These are phyloP conservation scores for Apiospora phragmitis DNA, from an alignment of 2,329 filamentous ascomycete species.

Conservation along the genomic window DNA sequence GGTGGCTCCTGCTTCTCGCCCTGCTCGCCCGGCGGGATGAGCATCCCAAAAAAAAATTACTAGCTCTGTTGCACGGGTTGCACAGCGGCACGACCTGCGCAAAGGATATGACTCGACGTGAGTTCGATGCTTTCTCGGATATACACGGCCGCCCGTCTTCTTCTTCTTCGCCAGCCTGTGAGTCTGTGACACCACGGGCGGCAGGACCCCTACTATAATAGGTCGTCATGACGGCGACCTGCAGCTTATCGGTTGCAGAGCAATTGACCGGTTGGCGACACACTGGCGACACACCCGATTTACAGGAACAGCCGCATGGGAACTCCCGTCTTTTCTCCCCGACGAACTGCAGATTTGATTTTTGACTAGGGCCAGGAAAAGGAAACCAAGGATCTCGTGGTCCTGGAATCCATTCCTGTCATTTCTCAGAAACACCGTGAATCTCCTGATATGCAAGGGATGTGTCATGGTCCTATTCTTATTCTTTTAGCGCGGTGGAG, in stretches of 20 bases:
- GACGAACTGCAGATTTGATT: not conserved
- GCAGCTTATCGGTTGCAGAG: not conserved
- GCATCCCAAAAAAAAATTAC: conserved; percentile 3
- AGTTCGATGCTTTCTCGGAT: not conserved
- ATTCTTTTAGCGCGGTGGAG: not conserved
- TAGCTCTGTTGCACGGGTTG: not conserved
- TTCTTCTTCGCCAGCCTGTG: not conserved
- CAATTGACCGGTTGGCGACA: not conserved
- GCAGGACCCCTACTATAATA: not conserved
- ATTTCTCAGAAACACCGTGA: conserved; percentile 1
- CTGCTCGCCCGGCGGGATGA: not conserved
- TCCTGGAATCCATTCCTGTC: not conserved
- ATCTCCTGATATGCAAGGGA: not conserved
- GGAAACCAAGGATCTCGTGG: not conserved
- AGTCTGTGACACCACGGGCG: not conserved
- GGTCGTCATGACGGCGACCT: not conserved
- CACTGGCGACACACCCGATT: too few species aligned
- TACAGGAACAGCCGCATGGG: not conserved
- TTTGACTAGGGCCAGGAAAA: not conserved
- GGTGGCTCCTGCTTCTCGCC: not conserved
- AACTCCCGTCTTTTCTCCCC: not conserved
- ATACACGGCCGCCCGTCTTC: not conserved
- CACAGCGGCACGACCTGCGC: not conserved
- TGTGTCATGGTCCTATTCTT: conserved; percentile 1
- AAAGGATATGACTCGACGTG: not conserved